These are phyloP conservation scores for Corymbia maculata DNA, from an alignment of 345 rosid species.

Conservation along the genomic window DNA sequence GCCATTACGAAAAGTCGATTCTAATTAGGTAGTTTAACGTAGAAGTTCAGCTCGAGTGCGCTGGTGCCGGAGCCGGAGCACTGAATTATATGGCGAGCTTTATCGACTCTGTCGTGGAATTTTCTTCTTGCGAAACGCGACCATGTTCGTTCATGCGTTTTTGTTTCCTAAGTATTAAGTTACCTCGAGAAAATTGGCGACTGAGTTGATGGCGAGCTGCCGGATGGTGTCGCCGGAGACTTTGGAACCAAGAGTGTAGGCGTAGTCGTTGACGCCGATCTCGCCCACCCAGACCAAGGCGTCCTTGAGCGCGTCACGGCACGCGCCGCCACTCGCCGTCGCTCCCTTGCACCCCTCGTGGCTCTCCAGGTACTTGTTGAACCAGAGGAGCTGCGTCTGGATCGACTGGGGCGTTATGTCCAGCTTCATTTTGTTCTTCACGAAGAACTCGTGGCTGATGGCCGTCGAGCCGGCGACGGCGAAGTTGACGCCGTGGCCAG, in stretches of 20 bases:
- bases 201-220: conserved; percentile 29
- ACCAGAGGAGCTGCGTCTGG: conserved; percentile 64
- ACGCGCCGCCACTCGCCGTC: conserved; percentile 9
- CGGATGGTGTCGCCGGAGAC: conserved; percentile 41
- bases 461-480: conserved; percentile 93
- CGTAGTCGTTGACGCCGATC: conserved; percentile 90
- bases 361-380: conserved; percentile 37
- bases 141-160: too few relatives aligned
- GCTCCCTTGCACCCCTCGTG: conserved; percentile 25
- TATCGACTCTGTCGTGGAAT: neutral
- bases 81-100: neutral
- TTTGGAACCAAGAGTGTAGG: conserved; percentile 50
- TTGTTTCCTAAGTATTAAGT: neutral
- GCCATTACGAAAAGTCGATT: neutral
- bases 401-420: conserved; percentile 68
- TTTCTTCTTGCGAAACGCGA: neutral
- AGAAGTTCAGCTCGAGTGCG: neutral
- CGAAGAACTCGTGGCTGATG: conserved; percentile 69
- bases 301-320: conserved; percentile 32
- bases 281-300: conserved; percentile 90
- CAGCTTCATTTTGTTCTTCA: conserved; percentile 56
- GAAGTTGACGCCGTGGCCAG: conserved; percentile 52
- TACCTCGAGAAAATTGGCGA: conserved; percentile 53
- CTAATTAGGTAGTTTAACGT: neutral
- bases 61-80: neutral